phyloP scores from a whole-genome alignment of 257 asterid species.

The Anisodus acutangulus region DNA sequence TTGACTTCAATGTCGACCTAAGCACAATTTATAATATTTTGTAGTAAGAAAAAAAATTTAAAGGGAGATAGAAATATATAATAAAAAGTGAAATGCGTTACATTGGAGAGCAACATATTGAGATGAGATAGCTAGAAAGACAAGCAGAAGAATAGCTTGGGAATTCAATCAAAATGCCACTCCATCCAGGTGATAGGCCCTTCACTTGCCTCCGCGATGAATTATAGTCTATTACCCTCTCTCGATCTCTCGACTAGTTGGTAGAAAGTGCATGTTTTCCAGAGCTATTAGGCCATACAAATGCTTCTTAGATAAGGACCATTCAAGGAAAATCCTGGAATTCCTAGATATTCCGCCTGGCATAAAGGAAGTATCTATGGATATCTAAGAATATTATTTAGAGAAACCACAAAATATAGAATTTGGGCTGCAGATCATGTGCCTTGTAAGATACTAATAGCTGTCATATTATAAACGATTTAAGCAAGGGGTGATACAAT shows the following conservation, averaged over 20 bases:
- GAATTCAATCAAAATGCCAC: background rate
- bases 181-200: background rate
- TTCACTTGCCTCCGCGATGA: background rate
- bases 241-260: too few species aligned
- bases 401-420: background rate
- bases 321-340: background rate
- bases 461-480: background rate
- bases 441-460: background rate
- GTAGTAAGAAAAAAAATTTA: background rate
- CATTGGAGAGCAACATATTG: background rate
- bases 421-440: background rate
- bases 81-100: background rate
- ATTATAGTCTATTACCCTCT: background rate
- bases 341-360: background rate
- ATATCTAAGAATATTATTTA: background rate
- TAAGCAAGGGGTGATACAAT: background rate
- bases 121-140: background rate
- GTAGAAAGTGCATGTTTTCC: too few species aligned
- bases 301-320: background rate
- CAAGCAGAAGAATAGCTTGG: background rate
- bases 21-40: constrained; percentile 28
- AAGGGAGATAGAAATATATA: constrained; percentile 5
- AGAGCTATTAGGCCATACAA: too few species aligned
- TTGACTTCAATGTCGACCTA: constrained; percentile 80
- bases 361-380: background rate